These are phyloP conservation scores for Zygosaccharomyces pseudorouxii DNA, from an alignment of 805 yeast species.

Conservation along the genomic window DNA sequence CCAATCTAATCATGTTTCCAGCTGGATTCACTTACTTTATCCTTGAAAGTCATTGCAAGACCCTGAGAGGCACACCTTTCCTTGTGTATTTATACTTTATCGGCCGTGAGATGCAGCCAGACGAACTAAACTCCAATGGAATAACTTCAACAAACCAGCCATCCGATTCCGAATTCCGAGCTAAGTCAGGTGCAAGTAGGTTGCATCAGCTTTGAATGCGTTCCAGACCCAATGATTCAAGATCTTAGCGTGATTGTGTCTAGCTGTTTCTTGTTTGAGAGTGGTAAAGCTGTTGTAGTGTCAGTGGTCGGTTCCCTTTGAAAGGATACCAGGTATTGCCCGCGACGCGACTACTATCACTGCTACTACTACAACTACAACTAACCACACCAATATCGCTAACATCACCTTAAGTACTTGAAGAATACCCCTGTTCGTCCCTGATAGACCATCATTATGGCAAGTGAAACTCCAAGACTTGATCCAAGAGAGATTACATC, in stretches of 20 bases:
- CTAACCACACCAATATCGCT: background rate
- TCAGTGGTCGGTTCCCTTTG: background rate
- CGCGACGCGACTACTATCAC: background rate
- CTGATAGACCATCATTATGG: conserved; percentile 17
- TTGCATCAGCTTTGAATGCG: no score
- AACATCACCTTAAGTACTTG: background rate
- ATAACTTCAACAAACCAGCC: no score
- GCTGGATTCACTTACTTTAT: background rate
- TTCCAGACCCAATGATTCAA: no score
- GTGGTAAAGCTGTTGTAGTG: background rate
- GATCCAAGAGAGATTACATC: conserved; percentile 30
- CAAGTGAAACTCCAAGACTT: conserved; percentile 34
- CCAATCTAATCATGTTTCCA: background rate
- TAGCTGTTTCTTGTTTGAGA: background rate
- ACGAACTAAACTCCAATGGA: no score
- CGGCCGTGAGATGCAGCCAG: no score
- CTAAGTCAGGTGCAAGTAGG: no score
- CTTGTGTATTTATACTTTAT: no score
- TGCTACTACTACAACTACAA: background rate
- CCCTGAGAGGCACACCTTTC: no score
- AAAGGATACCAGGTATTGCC: background rate
- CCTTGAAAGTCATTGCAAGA: background rate
- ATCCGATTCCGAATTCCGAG: no score
- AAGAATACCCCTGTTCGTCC: background rate
- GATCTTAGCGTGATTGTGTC: no score